Base-by-base conservation (phyloP, 495 filamentous ascomycete species). In the Penicillium paxilli region DNA sequence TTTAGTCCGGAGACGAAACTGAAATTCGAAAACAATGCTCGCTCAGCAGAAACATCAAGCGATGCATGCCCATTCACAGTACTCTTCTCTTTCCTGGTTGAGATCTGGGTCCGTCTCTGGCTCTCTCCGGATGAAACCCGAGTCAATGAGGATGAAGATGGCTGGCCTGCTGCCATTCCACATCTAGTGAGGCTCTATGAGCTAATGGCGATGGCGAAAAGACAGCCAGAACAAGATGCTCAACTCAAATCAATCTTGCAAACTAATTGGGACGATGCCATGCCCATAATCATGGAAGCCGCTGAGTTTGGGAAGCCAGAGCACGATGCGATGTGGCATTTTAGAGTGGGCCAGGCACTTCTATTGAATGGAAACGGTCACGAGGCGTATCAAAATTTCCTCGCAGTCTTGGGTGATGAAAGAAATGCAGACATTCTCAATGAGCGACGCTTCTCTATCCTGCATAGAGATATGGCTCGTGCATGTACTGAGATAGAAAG, bases 291-390 rank as follows among this genome's bases (percentile, higher is more conserved):
- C 12, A 41, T 17, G 14, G 44, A 40, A 21, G 26, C 45, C 12
- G 45, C 45, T 1, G 22, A 49, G 52, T 32, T 17, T 14, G 19
- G 32, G 17, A n/a, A 38, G n/a, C 6, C 26, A n/a, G n/a, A 52
- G 26, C 19, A 54, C 11, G 26, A 40, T 23, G 16, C 41, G 7
- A 54, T 47, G 8, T 54, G 51, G 51, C 41, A 54, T 37, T 40
- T 42, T 9, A 26, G 51, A n/a, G 26, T 54, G 25, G 51, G 23
- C 11, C 51, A 54, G 30, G 51, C 42, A 9, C 26, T 47, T 2
- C 51, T 54, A 10, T 12, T 17, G 44, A 40, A 47, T 9, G 2
- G n/a, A 14, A 4, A 38, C 8, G 6, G n/a, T 42, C 17, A 14
- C 35, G 26, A 47, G 1, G 26, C 42, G 17, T 11, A 5, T 23